Evolutionary conservation across 2,329 filamentous ascomycete species (phyloP).

Genomic region (Phyllosticta capitalensis): DNA sequence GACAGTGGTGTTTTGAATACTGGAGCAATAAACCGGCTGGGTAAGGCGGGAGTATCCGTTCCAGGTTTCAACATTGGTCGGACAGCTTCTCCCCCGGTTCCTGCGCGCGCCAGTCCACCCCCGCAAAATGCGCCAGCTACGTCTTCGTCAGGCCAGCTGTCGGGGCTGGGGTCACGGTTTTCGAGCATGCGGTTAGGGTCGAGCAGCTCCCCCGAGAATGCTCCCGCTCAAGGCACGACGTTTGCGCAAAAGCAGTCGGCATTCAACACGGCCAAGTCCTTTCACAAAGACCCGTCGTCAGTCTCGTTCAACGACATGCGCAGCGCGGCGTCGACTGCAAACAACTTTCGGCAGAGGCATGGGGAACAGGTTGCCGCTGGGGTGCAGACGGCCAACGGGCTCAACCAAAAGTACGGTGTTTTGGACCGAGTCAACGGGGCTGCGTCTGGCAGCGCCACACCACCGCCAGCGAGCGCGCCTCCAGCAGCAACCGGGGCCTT

Average conservation of each 20-base stretch:
- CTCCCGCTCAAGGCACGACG: constrained; percentile 45
- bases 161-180: constrained; percentile 61
- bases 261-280: constrained; percentile 48
- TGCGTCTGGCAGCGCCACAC: constrained; percentile 10
- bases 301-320: constrained; percentile 51
- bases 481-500: constrained; percentile 14
- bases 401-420: constrained; percentile 55
- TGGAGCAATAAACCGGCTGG: constrained; percentile 56
- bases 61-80: constrained; percentile 64
- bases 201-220: constrained; percentile 13
- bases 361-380: constrained; percentile 58
- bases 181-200: constrained; percentile 20
- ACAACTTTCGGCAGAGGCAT: constrained; percentile 61
- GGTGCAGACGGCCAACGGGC: constrained; percentile 44
- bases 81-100: constrained; percentile 25
- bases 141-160: constrained; percentile 40
- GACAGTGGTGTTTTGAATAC: constrained; percentile 41
- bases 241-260: constrained; percentile 55
- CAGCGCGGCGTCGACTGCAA: constrained; percentile 50
- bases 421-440: constrained; percentile 39
- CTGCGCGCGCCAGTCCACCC: constrained; percentile 18
- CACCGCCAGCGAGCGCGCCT: constrained; percentile 13
- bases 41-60: constrained; percentile 67
- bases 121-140: constrained; percentile 15
- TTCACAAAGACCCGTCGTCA: constrained; percentile 52